Evolutionary conservation across 2,329 filamentous ascomycete genomes (phyloP), one percentile per base, ranked within the genome.

Genomic region (Penicillium griseofulvum): DNA sequence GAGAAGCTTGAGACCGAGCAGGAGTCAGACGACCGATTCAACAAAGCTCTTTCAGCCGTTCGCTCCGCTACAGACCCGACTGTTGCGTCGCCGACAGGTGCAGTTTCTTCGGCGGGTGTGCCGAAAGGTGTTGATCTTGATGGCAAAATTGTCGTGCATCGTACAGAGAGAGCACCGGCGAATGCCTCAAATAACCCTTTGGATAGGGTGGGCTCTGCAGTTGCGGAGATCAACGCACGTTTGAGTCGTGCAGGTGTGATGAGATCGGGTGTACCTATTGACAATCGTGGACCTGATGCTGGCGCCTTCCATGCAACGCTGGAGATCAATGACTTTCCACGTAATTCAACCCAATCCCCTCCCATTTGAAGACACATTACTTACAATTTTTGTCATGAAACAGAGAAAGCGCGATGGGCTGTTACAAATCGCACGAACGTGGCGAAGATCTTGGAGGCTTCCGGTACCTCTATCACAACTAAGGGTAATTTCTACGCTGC

Each of bases 361-460:
- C n/a, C 34, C 48, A 45, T 47, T 31, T 38, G 6, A 34, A 34
- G 31, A 48, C 12, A 38, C n/a, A 12, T 37, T 39, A 46, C 60
- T 66, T 49, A 60, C 46, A 24, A 34, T 43, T 52, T 46, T 19
- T 24, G 1, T 10, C 33, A 54, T 69, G n/a, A n/a, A n/a, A 72
- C 66, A 81, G 79, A 99, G 73, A 97, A 97, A 80, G 94, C 94
- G 61, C 86, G 94, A 65, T 99, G 94, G 94, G 93, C 91, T 11
- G 94, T 99, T 77, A 99, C 94, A 37, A 99, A 99, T 74, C 86
- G 94, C 62, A 97, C 94, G 34, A 99, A 99, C 68, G 94, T 99
- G 54, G 92, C 93, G 65, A 99, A 97, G 81, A 97, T 99, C 65
- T 82, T 99, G 61, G 94, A 99, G 69, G 85, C 90, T 10, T 97